Evolutionary conservation across 805 yeast genomes (phyloP), one percentile per base, ranked within the genome.

Genomic region (Metschnikowia orientalis): DNA sequence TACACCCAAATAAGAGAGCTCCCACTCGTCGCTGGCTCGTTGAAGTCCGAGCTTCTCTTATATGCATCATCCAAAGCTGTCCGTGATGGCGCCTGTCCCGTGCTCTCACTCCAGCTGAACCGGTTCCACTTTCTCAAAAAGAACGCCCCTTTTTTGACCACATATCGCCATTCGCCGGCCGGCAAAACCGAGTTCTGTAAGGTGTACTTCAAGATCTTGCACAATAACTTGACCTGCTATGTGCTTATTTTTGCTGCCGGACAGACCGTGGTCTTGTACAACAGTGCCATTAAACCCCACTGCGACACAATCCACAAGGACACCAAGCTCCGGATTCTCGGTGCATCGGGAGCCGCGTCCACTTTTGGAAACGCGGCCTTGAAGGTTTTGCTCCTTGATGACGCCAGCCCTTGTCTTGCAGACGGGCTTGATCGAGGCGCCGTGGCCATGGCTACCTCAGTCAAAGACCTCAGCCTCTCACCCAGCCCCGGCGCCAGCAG

Each of bases 321-420:
- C 22, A 53, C 64, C 11, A 58, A 57, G 33, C 38, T 59, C 18
- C 50, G 66, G 11, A 40, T 57, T 7, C 33, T 46, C 28, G 65
- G 66, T 2, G 55, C 57, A 2, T 50, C 64, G 12, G 62, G 62
- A 0, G 54, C 56, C 3, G 45, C 61, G 5, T 57, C 65, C 15
- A 57, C 64, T 2, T 60, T 60, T 39, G 63, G 63, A 8, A 56
- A 51, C 28, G 58, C 59, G 1, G 38, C 53, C n/a, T 44, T 57
- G 22, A 45, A 51, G 23, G 31, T 54, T 21, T 50, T 41, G 26
- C 48, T 54, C 9, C 36, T 59, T 39, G 30, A 38, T 5, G 32
- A 39, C 5, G 34, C 38, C 4, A 38, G 52, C n/a, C 41, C 45
- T 2, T 27, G 47, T 9, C 47, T 59, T 6, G 45, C 46, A 4